Percentiles rank a stretch among this genome's conserved stretches.
Evolutionary conservation across 202 grass and related monocot genomes (phyloP).

Genomic region (Eragrostis tef): DNA sequence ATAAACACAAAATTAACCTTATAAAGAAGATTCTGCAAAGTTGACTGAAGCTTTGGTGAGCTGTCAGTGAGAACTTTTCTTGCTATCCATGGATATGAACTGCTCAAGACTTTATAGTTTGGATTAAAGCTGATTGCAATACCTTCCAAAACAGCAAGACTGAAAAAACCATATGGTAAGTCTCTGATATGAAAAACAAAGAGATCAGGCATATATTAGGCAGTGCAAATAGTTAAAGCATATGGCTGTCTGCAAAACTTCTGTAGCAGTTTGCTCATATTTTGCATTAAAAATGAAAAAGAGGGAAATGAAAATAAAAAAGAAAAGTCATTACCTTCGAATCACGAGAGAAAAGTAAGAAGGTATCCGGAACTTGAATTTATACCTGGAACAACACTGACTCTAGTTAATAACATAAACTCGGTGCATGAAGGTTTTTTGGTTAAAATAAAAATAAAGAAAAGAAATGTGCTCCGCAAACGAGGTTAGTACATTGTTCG

Average conservation of each 20-base stretch:
- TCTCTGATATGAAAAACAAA: constrained; percentile 8
- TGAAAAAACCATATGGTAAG: constrained; percentile 58
- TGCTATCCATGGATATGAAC: constrained; percentile 98
- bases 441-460: too few species aligned
- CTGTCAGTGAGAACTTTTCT: constrained; percentile 97
- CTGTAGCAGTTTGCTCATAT: constrained; percentile 28
- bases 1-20: constrained; percentile 57
- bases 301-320: neutral
- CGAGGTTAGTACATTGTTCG: constrained; percentile 75
- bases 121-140: constrained; percentile 89
- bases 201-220: constrained; percentile 7
- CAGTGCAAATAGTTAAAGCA: neutral
- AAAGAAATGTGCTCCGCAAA: constrained; percentile 28
- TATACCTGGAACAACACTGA: constrained; percentile 74
- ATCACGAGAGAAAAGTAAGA: constrained; percentile 99
- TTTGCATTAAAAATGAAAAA: neutral
- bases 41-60: constrained; percentile 84
- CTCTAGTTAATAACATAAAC: constrained; percentile 36
- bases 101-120: constrained; percentile 95
- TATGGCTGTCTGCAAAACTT: neutral
- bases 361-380: constrained; percentile 98
- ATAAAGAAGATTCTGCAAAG: constrained; percentile 86
- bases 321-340: constrained; percentile 66
- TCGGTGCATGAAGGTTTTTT: neutral
- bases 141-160: constrained; percentile 95